Percentiles rank a stretch among this genome's conserved stretches.
phyloP scores from a whole-genome alignment of 306 rosid species.

The Hippophae gyantsensis region DNA sequence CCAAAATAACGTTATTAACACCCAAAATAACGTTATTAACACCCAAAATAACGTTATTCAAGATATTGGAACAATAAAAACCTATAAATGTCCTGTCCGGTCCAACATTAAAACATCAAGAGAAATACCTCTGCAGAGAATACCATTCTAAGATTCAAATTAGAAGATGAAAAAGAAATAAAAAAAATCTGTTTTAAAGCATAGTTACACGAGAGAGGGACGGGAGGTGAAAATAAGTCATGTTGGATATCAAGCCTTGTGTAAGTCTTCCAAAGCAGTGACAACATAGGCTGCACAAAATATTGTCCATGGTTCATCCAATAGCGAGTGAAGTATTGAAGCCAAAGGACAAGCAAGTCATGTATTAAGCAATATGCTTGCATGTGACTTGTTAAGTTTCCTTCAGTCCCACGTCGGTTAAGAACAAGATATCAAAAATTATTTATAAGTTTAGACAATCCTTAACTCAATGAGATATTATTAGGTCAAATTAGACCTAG shows the following conservation, averaged over 20 bases:
- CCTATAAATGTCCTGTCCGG: conserved; percentile 78
- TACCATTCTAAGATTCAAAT: conserved; percentile 67
- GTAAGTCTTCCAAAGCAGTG: conserved; percentile 62
- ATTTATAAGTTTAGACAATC: too few species aligned
- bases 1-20: conserved; percentile 5
- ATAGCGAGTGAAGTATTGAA: conserved; percentile 61
- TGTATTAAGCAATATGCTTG: conserved; percentile 65
- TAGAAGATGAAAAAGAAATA: conserved; percentile 6
- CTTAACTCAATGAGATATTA: too few species aligned
- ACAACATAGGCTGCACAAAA: conserved; percentile 72
- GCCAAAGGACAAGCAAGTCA: conserved; percentile 79
- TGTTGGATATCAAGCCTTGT: conserved; percentile 51
- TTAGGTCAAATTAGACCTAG: too few species aligned
- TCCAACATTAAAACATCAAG: conserved; percentile 77
- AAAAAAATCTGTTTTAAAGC: background rate
- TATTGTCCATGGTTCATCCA: conserved; percentile 56
- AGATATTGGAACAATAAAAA: conserved; percentile 12
- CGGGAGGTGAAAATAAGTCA: conserved; percentile 1
- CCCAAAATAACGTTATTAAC: too few species aligned
- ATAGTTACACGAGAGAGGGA: conserved; percentile 7
- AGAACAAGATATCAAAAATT: too few species aligned
- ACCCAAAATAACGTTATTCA: conserved; percentile 1
- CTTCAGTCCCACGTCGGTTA: too few species aligned
- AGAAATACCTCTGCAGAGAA: conserved; percentile 92
- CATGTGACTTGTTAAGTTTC: conserved; percentile 15